These are phyloP conservation scores for Rhytidhysteron rufulum DNA, from an alignment of 2,329 filamentous ascomycete genomes.

Conservation along the genomic window DNA sequence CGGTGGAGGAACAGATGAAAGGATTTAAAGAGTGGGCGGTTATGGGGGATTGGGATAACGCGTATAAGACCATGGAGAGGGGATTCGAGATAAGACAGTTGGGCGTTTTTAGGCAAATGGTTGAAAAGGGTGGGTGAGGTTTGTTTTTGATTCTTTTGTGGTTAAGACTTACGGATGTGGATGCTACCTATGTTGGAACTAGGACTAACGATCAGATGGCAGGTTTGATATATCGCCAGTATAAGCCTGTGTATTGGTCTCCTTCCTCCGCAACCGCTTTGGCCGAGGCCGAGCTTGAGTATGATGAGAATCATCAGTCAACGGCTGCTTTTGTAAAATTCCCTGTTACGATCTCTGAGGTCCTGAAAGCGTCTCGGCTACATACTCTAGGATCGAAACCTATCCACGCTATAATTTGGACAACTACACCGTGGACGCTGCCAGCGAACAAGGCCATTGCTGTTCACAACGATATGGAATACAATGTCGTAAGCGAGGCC, in stretches of 20 bases:
- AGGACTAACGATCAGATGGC: conserved; percentile 1
- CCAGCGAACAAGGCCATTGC: conserved; percentile 90
- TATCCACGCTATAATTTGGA: conserved; percentile 89
- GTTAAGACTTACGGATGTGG: background rate
- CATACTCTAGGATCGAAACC: conserved; percentile 17
- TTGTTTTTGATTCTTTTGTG: background rate
- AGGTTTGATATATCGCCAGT: conserved; percentile 71
- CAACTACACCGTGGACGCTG: conserved; percentile 95
- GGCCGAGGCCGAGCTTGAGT: conserved; percentile 81
- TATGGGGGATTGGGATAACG: conserved; percentile 75
- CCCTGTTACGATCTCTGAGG: conserved; percentile 53
- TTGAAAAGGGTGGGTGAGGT: conserved; percentile 50
- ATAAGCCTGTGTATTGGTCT: conserved; percentile 85
- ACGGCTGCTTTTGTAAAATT: conserved; percentile 77
- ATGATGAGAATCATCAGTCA: conserved; percentile 70
- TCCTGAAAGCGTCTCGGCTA: conserved; percentile 39
- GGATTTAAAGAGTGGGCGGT: conserved; percentile 70
- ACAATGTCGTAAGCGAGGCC: conserved; percentile 58
- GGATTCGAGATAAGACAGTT: conserved; percentile 73
- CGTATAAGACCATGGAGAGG: conserved; percentile 76
- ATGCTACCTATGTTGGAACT: background rate
- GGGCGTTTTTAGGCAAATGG: conserved; percentile 70
- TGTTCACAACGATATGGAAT: conserved; percentile 69
- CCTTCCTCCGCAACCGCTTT: conserved; percentile 74
- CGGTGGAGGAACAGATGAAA: conserved; percentile 68